Evolutionary conservation across 2,329 filamentous ascomycete species (phyloP), one percentile per base, ranked within the genome.

Genomic region (Aspergillus floridensis): DNA sequence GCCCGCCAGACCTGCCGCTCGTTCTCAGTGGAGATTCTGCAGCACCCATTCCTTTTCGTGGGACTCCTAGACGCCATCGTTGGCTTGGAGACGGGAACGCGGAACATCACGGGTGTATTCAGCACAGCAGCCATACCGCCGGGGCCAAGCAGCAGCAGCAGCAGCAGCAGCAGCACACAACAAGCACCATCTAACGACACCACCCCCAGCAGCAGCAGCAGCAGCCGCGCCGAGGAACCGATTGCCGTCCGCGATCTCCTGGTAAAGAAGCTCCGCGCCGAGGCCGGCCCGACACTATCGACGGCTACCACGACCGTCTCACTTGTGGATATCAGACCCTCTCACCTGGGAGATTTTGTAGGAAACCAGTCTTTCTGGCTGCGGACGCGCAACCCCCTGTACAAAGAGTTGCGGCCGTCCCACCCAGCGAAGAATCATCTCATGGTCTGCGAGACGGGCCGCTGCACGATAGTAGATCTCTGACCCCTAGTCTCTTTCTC

Each of bases 1-100:
- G 92, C 92, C 0, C 83, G 84, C 53, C 84, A 89, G 65, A 95
- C 92, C 0, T 86, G 93, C 62, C 86, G 87, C 60, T 91, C 92
- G 0, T 99, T 99, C 66, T 91, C 96, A 66, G 88, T 90, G 0
- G 95, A 99, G 77, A 87, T 96, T 66, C 81, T 96, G 70, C 92
- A 98, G 74, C 92, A 98, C 68, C 92, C 95, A 0, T 96, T 95
- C 82, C 82, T 98, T 2, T 98, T 96, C 76, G 88, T 91, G 0
- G 90, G 90, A 4, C 81, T 98, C 67, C 82, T 98, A 67, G 84
- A 86, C 3, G 84, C 84, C 0, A 86, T 98, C 2, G 91, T 96
- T 10, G 86, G 87, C 1, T 85, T 88, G 4, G 85, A 88, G 60
- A 76, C 96, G 3, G 92, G 92, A 0, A 83, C 87, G 2, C 83